These are phyloP conservation scores for Yarrowia deformans DNA, from an alignment of 805 yeast species.

Conservation along the genomic window DNA sequence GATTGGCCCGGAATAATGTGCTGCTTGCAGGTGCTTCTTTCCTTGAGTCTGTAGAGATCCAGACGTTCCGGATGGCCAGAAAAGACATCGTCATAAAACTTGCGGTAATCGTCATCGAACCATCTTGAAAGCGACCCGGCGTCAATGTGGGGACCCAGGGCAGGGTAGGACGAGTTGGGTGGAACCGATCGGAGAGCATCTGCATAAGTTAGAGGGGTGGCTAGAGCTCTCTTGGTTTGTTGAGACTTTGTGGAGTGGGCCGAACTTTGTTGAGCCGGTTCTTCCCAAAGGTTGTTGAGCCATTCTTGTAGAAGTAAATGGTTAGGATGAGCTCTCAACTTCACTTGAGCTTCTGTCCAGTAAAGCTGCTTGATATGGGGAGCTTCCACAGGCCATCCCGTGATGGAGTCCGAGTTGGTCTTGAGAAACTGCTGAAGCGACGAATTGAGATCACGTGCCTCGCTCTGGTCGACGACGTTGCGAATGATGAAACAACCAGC, in stretches of 20 bases:
- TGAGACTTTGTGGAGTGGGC: background rate
- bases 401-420: background rate
- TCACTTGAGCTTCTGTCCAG: slow-evolving; percentile 18
- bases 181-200: slow-evolving; percentile 18
- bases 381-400: background rate
- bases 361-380: slow-evolving; percentile 22
- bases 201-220: slow-evolving; percentile 12
- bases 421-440: background rate
- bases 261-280: background rate
- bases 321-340: slow-evolving; percentile 8
- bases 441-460: background rate
- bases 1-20: background rate
- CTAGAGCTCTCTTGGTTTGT: background rate
- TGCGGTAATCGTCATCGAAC: background rate
- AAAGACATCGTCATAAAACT: slow-evolving; percentile 3
- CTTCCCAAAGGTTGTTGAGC: slow-evolving; percentile 20
- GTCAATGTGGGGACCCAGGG: slow-evolving; percentile 22
- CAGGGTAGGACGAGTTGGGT: background rate
- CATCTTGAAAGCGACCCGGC: slow-evolving; percentile 8
- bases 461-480: background rate
- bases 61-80: slow-evolving; percentile 7
- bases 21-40: background rate
- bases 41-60: slow-evolving; percentile 16
- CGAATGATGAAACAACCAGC: slow-evolving; percentile 13
- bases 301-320: slow-evolving; percentile 4